Percentiles rank a stretch among this genome's conserved stretches.
phyloP scores from a whole-genome alignment of 2,329 filamentous ascomycete species.

The Aureobasidium sp. region DNA sequence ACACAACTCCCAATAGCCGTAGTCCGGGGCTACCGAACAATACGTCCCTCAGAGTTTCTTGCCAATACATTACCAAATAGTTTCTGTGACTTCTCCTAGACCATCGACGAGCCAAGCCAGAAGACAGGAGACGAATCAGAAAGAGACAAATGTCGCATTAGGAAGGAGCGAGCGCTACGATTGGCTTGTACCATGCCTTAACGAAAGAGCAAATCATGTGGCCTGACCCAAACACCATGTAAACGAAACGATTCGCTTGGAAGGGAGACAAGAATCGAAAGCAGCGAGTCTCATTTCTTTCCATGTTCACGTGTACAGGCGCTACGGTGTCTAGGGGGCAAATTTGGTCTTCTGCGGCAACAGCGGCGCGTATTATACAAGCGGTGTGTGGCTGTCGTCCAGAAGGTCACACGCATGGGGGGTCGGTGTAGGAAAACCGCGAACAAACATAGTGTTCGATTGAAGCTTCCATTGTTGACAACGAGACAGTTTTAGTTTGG shows the following conservation, averaged over 20 bases:
- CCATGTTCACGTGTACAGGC: neutral
- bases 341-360: neutral
- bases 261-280: neutral
- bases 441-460: neutral
- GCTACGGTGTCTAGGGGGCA: neutral
- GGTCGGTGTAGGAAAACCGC: neutral
- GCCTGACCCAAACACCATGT: neutral
- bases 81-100: neutral
- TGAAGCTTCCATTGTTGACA: neutral
- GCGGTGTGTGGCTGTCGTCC: neutral
- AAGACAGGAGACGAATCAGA: neutral
- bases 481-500: neutral
- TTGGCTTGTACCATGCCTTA: neutral
- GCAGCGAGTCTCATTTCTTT: neutral
- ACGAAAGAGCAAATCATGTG: neutral
- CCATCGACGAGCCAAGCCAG: neutral
- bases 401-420: neutral
- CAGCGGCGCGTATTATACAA: neutral
- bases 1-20: neutral
- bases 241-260: neutral
- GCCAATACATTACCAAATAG: conserved; percentile 12
- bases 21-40: conserved; percentile 12
- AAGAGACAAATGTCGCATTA: neutral
- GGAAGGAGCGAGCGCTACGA: neutral
- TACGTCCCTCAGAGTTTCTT: neutral